Evolutionary conservation across 768 basidiomycete species (phyloP).

Genomic region (Trametopsis cervina): DNA sequence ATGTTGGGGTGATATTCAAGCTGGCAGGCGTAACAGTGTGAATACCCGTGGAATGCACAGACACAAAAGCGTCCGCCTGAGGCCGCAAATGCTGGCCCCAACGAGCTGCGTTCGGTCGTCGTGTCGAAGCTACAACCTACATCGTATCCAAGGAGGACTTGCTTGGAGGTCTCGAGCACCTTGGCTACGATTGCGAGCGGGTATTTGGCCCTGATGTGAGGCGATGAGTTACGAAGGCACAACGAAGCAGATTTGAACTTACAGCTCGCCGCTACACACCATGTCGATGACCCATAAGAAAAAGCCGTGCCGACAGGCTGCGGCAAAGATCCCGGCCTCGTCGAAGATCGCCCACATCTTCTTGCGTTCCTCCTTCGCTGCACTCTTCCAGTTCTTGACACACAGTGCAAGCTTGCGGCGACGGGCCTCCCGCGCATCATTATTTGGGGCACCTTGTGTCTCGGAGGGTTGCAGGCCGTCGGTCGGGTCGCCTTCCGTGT

Average conservation of each 20-base stretch:
- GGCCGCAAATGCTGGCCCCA: conserved; percentile 2
- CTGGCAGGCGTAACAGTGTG: conserved; percentile 30
- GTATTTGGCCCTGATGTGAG: conserved; percentile 17
- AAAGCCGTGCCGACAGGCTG: conserved; percentile 17
- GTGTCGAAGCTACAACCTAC: conserved; percentile 16
- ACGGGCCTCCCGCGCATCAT: not conserved
- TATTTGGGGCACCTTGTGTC: conserved; percentile 6
- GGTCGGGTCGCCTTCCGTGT: conserved; percentile 12
- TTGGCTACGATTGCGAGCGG: conserved; percentile 12
- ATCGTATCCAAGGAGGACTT: conserved; percentile 10
- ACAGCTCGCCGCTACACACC: conserved; percentile 18
- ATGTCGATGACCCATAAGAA: conserved; percentile 14
- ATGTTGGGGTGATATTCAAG: conserved; percentile 25
- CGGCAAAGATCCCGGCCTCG: conserved; percentile 32
- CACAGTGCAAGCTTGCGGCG: conserved; percentile 11
- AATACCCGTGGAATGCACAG: conserved; percentile 29
- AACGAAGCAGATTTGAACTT: conserved; percentile 1
- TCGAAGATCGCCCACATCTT: conserved; percentile 30
- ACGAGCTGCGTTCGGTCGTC: conserved; percentile 9
- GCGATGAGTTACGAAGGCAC: not conserved
- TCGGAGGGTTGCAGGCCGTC: conserved; percentile 8
- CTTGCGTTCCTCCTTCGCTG: conserved; percentile 22
- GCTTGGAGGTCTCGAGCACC: not conserved
- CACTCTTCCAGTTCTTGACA: conserved; percentile 28
- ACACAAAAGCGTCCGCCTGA: conserved; percentile 8